These are phyloP conservation scores for Phytophthora pinifolia DNA, from an alignment of 352 stramenopile genomes.

Conservation along the genomic window DNA sequence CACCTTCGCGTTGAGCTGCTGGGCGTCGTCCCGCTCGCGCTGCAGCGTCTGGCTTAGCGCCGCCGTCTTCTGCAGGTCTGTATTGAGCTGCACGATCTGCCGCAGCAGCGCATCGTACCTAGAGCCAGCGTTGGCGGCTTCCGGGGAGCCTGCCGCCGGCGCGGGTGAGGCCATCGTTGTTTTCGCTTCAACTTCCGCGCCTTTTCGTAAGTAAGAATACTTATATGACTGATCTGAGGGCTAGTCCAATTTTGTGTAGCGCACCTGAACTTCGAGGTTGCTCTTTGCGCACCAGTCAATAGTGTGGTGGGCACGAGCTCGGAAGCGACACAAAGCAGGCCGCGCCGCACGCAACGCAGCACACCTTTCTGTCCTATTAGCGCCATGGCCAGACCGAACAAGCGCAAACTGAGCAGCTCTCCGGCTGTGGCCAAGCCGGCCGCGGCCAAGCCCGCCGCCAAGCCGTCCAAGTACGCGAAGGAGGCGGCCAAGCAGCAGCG, in stretches of 20 bases:
- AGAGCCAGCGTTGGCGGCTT: conserved; percentile 8
- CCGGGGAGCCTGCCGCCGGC: conserved; percentile 7
- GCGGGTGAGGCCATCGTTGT: conserved; percentile 19
- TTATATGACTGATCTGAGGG: too few relatives aligned
- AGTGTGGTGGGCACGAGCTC: conserved; percentile 27
- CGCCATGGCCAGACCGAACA: conserved; percentile 54
- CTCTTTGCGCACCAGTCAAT: conserved; percentile 47
- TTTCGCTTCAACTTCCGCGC: conserved; percentile 31
- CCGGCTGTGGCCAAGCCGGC: conserved; percentile 30
- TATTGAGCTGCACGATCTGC: conserved; percentile 85
- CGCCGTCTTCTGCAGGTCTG: conserved; percentile 81
- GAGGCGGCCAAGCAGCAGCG: conserved; percentile 69
- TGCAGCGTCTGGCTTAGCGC: conserved; percentile 80
- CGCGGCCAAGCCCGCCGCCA: conserved; percentile 1
- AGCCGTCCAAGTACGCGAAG: conserved; percentile 76
- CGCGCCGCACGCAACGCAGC: background rate
- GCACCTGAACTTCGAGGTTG: conserved; percentile 12
- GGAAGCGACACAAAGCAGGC: conserved; percentile 40
- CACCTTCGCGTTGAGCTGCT: conserved; percentile 65
- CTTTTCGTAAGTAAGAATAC: conserved; percentile 1
- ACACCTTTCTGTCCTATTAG: background rate
- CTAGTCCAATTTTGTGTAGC: conserved; percentile 4
- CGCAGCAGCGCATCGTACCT: conserved; percentile 76
- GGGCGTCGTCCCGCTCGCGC: conserved; percentile 67
- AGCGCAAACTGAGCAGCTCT: conserved; percentile 51